phyloP scores from a whole-genome alignment of 2,329 filamentous ascomycete species.

The Sphaerulina vaccinii region DNA sequence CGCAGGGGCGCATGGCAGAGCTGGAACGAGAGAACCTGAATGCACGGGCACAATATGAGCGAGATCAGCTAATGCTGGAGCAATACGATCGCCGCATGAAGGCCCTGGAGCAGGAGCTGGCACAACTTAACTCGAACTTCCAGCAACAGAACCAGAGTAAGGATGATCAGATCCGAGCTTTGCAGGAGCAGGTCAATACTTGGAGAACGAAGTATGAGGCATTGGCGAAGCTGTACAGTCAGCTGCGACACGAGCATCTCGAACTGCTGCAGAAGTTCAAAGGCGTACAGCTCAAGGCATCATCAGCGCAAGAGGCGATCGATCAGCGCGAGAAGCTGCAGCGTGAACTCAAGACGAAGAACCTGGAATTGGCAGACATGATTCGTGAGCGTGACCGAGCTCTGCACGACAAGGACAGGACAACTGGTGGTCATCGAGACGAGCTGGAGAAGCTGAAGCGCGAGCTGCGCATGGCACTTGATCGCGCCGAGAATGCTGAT shows the following conservation, averaged over 20 bases:
- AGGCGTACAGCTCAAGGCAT: constrained; percentile 90
- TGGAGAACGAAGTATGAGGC: constrained; percentile 98
- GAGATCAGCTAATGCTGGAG: constrained; percentile 94
- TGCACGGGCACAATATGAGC: constrained; percentile 90
- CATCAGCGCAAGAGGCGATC: constrained; percentile 94
- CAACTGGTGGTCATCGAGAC: constrained; percentile 83
- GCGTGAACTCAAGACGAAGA: constrained; percentile 98
- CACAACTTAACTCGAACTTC: constrained; percentile 77
- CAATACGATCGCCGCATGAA: constrained; percentile 95
- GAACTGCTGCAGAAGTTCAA: constrained; percentile 97
- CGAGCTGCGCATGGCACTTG: constrained; percentile 86
- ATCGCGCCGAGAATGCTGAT: constrained; percentile 88
- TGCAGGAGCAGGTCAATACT: constrained; percentile 96
- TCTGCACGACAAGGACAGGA: constrained; percentile 85
- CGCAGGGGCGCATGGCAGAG: constrained; percentile 91
- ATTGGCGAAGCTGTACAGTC: constrained; percentile 93
- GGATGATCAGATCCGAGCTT: constrained; percentile 86
- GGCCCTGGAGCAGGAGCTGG: constrained; percentile 81
- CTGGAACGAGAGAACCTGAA: constrained; percentile 93
- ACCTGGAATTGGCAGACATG: constrained; percentile 97
- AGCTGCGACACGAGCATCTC: constrained; percentile 90
- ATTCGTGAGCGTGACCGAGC: constrained; percentile 94
- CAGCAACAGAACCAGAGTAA: constrained; percentile 83
- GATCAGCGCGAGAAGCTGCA: constrained; percentile 92
- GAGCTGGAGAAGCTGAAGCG: constrained; percentile 93